Evolutionary conservation across 495 filamentous ascomycete genomes (phyloP), one percentile per base, ranked within the genome.

Genomic region (Xylaria grammica): DNA sequence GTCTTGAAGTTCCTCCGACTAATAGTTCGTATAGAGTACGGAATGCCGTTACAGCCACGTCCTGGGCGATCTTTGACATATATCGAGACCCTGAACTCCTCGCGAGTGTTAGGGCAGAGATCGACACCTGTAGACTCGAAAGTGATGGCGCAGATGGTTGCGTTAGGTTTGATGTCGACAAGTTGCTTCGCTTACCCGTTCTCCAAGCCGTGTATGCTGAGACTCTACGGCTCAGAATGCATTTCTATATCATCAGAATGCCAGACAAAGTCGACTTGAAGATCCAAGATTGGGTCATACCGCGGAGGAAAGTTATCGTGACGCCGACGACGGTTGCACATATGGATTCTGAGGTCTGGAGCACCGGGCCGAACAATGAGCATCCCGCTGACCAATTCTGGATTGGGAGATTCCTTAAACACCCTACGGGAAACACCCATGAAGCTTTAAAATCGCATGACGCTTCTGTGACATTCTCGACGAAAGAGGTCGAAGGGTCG

Each of bases 131-230:
- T 36, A 56, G 40, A 29, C 10, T 68, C 55, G 60, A 57, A 51
- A 10, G 3, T 19, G 34, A 11, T 6, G 6, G 34, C 11, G 51
- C 62, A 40, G 70, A 72, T 15, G 55, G 60, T 22, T 50, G 51
- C 27, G 59, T 72, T n/a, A 55, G n/a, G 49, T 71, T 72, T 34
- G 59, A 72, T 46, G 57, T 69, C 29, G 64, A 69, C 30, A 42
- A 64, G 44, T 34, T 76, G 24, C 46, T 70, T 48, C 66, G 64
- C 46, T 32, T 65, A 13, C 69, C 73, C 22, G 15, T 74, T 15
- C 72, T 77, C 15, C 73, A 70, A 60, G 64, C 72, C 13, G 57
- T 72, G 1, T 76, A 73, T 51, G 72, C 73, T 17, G 74, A 76
- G 67, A 75, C 70, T 1, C 62, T 75, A 15, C 72, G 75, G 29